phyloP scores from a whole-genome alignment of 768 basidiomycete genomes.

The Amylocystis lapponica region DNA sequence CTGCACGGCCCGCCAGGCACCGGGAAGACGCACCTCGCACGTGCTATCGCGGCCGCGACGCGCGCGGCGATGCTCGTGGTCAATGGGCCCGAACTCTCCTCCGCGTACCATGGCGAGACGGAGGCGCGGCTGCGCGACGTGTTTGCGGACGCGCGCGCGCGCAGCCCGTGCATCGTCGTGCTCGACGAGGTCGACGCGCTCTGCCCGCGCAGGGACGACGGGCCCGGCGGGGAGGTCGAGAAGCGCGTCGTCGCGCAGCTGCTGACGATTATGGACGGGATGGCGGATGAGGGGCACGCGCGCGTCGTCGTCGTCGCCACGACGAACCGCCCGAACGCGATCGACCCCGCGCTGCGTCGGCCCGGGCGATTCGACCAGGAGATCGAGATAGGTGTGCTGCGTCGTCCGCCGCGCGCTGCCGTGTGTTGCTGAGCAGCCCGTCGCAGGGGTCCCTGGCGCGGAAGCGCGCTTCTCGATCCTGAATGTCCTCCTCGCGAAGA shows the following conservation, averaged over 20 bases:
- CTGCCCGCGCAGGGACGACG: constrained; percentile 85
- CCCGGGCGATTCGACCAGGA: constrained; percentile 93
- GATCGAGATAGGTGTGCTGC: constrained; percentile 78
- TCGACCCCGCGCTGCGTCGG: constrained; percentile 85
- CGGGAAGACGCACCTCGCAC: constrained; percentile 94
- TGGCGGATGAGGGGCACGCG: constrained; percentile 41
- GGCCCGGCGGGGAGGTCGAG: constrained; percentile 91
- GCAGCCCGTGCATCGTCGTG: constrained; percentile 89
- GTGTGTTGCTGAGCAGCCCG: too few species aligned
- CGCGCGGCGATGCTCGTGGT: constrained; percentile 86
- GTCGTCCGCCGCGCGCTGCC: neutral
- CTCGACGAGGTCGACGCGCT: constrained; percentile 95
- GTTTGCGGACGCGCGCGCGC: constrained; percentile 75
- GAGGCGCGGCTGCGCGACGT: constrained; percentile 87
- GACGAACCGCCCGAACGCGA: constrained; percentile 92
- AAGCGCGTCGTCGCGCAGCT: constrained; percentile 93
- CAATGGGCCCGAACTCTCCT: constrained; percentile 92
- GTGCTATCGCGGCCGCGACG: constrained; percentile 87
- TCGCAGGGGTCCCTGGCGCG: constrained; percentile 79
- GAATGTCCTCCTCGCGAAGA: constrained; percentile 73
- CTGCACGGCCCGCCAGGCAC: constrained; percentile 96
- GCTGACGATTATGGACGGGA: constrained; percentile 91
- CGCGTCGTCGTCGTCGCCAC: constrained; percentile 94
- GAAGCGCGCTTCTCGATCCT: constrained; percentile 83
- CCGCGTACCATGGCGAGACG: constrained; percentile 96